Evolutionary conservation across 176 grass and related monocot genomes (phyloP).

Genomic region (Rhipidocladum racemiflorum): DNA sequence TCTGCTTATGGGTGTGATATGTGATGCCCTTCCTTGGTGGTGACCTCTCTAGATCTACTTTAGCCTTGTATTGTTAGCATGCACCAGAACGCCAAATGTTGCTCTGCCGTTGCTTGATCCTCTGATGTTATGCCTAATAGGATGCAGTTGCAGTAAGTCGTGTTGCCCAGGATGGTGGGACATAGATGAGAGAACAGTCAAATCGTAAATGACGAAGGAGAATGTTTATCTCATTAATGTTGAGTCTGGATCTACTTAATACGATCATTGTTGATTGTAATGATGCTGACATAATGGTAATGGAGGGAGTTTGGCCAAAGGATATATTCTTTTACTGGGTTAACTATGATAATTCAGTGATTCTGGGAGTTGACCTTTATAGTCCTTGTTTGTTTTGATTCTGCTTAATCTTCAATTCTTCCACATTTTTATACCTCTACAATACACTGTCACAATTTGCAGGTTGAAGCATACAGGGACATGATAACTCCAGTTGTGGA

Average conservation of each 20-base stretch:
- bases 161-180: not conserved
- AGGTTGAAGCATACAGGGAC: slow-evolving; percentile 99
- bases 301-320: not conserved
- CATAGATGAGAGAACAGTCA: not conserved
- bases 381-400: not conserved
- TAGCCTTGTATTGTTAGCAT: not conserved
- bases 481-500: slow-evolving; percentile 98
- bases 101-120: not conserved
- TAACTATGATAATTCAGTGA: not conserved
- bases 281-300: not conserved
- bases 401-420: not conserved
- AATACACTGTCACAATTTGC: slow-evolving; percentile 36
- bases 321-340: slow-evolving; percentile 2
- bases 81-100: not conserved
- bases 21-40: not conserved
- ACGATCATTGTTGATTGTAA: not conserved
- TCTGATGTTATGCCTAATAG: not conserved
- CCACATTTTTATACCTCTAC: not conserved
- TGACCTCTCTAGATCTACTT: not conserved
- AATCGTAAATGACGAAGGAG: not conserved
- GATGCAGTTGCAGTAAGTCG: not conserved
- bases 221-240: not conserved
- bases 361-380: slow-evolving; percentile 1
- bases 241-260: not conserved
- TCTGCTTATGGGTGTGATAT: not conserved